Evolutionary conservation across 2,329 filamentous ascomycete species (phyloP).

Genomic region (Hypocrella siamensis): DNA sequence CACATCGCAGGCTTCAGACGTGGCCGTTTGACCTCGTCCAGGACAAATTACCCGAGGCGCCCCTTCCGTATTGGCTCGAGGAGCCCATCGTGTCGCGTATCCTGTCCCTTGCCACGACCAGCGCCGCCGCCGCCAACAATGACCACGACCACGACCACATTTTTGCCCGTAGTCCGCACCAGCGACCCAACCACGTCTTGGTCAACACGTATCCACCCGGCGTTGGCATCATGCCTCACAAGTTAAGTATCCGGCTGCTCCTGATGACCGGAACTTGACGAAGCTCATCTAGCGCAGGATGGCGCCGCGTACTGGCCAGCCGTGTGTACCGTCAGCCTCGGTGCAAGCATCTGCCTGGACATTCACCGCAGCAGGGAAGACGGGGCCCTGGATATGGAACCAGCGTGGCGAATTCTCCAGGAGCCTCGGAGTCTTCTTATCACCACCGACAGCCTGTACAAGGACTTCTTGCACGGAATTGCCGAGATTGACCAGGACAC

Average conservation of each 20-base stretch:
- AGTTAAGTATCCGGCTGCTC: slow-evolving; percentile 27
- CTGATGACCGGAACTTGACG: slow-evolving; percentile 1
- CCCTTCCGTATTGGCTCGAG: slow-evolving; percentile 61
- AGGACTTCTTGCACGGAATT: slow-evolving; percentile 60
- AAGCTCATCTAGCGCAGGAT: slow-evolving; percentile 37
- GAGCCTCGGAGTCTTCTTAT: slow-evolving; percentile 71
- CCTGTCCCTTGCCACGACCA: slow-evolving; percentile 26
- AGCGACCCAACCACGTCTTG: slow-evolving; percentile 73
- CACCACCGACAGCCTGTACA: slow-evolving; percentile 54
- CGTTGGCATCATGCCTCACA: slow-evolving; percentile 94
- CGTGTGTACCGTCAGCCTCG: slow-evolving; percentile 82
- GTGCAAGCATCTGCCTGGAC: slow-evolving; percentile 62
- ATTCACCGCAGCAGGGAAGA: slow-evolving; percentile 50
- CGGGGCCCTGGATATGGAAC: slow-evolving; percentile 36
- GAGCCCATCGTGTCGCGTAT: slow-evolving; percentile 52
- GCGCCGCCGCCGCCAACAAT: neutral
- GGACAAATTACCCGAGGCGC: slow-evolving; percentile 58
- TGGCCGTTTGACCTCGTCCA: slow-evolving; percentile 74
- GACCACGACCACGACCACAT: slow-evolving; percentile 20
- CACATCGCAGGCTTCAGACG: slow-evolving; percentile 80
- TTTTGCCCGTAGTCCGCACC: slow-evolving; percentile 53
- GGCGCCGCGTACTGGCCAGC: slow-evolving; percentile 74
- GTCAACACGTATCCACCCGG: slow-evolving; percentile 84
- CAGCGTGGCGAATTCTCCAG: slow-evolving; percentile 51
- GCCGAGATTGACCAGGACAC: slow-evolving; percentile 50